Conservation (phyloP, 768 basidiomycete genomes). For the Sutorius australiensis region DNA sequence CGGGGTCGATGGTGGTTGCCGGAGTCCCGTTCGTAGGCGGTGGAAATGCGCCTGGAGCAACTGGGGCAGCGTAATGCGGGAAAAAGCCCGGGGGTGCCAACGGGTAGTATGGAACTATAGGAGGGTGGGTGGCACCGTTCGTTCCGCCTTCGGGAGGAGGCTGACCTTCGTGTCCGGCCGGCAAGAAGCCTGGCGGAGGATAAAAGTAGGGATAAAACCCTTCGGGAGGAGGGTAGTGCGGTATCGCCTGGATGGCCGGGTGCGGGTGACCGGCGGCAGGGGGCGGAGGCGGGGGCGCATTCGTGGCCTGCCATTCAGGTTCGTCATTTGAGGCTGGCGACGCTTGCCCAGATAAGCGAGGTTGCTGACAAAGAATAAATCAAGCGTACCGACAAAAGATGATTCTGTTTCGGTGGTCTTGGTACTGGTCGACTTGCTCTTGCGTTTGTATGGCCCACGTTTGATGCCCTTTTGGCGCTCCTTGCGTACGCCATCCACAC, state of each 20-base stretch:
- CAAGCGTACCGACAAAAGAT: conserved; percentile 21
- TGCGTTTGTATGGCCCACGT: conserved; percentile 56
- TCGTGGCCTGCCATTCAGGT: conserved; percentile 32
- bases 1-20: conserved; percentile 26
- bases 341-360: conserved; percentile 13
- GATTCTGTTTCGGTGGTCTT: conserved; percentile 22
- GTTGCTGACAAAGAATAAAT: conserved; percentile 3
- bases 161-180: conserved; percentile 37
- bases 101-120: conserved; percentile 35
- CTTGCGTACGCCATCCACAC: conserved; percentile 58
- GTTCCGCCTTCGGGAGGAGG: conserved; percentile 30
- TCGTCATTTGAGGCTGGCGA: conserved; percentile 25
- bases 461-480: conserved; percentile 62
- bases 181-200: conserved; percentile 39
- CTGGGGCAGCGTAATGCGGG: conserved; percentile 30
- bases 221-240: conserved; percentile 37
- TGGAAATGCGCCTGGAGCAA: conserved; percentile 30
- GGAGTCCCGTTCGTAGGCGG: conserved; percentile 27
- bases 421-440: conserved; percentile 32
- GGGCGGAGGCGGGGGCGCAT: conserved; percentile 19
- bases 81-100: conserved; percentile 40
- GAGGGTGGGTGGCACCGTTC: conserved; percentile 28
- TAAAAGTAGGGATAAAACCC: conserved; percentile 44
- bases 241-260: conserved; percentile 25
- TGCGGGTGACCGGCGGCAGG: conserved; percentile 18